These are phyloP conservation scores for Obba rivulosa DNA, from an alignment of 768 basidiomycete species.

Conservation along the genomic window DNA sequence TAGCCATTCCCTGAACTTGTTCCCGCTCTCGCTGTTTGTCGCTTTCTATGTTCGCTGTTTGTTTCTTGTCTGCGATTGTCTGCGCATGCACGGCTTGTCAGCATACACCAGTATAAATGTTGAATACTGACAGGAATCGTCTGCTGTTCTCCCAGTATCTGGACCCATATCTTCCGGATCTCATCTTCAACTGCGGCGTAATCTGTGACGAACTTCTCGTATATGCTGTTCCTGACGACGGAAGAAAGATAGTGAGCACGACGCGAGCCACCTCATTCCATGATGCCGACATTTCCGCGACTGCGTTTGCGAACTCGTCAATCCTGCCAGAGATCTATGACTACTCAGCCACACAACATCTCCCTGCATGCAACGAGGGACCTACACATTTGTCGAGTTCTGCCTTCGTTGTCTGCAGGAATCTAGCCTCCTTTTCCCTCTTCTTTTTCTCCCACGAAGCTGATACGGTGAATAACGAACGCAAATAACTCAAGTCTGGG, in stretches of 20 bases:
- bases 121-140: constrained; percentile 10
- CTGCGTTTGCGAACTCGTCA: constrained; percentile 11
- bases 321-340: constrained; percentile 8
- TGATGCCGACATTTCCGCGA: constrained; percentile 13
- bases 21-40: constrained; percentile 20
- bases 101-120: neutral
- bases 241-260: neutral
- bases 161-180: constrained; percentile 20
- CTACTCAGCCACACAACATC: neutral
- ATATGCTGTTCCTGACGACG: constrained; percentile 13
- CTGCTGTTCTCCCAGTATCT: constrained; percentile 16
- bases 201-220: constrained; percentile 21
- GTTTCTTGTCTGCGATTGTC: constrained; percentile 12
- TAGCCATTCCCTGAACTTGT: constrained; percentile 22
- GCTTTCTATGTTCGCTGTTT: constrained; percentile 6
- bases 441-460: constrained; percentile 24
- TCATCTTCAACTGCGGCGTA: constrained; percentile 23
- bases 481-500: constrained; percentile 8
- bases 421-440: constrained; percentile 21
- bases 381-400: constrained; percentile 20
- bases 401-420: constrained; percentile 9
- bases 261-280: neutral
- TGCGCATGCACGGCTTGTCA: neutral
- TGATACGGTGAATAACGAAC: constrained; percentile 5
- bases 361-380: neutral